phyloP scores from a whole-genome alignment of 106 monocot genomes.

The Chionographis japonica region DNA sequence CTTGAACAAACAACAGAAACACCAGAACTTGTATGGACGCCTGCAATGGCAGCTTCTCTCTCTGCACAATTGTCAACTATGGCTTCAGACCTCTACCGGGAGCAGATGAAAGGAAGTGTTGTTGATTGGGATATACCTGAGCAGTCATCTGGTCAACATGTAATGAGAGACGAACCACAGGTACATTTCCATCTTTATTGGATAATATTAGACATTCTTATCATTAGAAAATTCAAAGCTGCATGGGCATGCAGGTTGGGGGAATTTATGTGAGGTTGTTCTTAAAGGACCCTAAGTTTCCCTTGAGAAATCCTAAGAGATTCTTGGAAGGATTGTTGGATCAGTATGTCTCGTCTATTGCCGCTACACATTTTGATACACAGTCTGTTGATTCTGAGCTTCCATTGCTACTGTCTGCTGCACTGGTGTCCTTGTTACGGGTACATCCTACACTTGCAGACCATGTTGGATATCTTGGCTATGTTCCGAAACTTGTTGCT shows the following conservation, averaged over 20 bases:
- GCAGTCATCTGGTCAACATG: slow-evolving; percentile 91
- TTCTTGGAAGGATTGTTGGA: slow-evolving; percentile 97
- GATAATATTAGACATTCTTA: not conserved
- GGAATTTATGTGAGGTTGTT: slow-evolving; percentile 98
- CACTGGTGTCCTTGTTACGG: slow-evolving; percentile 88
- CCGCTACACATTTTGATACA: slow-evolving; percentile 84
- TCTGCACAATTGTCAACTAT: slow-evolving; percentile 95
- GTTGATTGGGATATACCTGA: slow-evolving; percentile 99
- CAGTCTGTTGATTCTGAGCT: slow-evolving; percentile 70
- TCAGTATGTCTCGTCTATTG: slow-evolving; percentile 96
- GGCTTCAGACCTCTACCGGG: slow-evolving; percentile 91
- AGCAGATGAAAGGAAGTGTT: slow-evolving; percentile 81
- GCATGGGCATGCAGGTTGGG: slow-evolving; percentile 62
- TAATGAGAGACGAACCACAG: slow-evolving; percentile 99
- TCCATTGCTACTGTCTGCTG: slow-evolving; percentile 92
- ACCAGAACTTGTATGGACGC: slow-evolving; percentile 99
- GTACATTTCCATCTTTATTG: slow-evolving; percentile 19
- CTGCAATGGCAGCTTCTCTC: slow-evolving; percentile 97
- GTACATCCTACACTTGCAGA: slow-evolving; percentile 95
- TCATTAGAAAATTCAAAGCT: slow-evolving; percentile 1
- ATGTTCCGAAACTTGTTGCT: slow-evolving; percentile 95
- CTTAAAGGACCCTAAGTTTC: slow-evolving; percentile 97
- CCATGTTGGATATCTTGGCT: slow-evolving; percentile 98
- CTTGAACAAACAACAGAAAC: slow-evolving; percentile 99
- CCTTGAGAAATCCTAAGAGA: slow-evolving; percentile 93